Evolutionary conservation across 768 basidiomycete species (phyloP), one percentile per base, ranked within the genome.

Genomic region (Punctularia strigosozonata): DNA sequence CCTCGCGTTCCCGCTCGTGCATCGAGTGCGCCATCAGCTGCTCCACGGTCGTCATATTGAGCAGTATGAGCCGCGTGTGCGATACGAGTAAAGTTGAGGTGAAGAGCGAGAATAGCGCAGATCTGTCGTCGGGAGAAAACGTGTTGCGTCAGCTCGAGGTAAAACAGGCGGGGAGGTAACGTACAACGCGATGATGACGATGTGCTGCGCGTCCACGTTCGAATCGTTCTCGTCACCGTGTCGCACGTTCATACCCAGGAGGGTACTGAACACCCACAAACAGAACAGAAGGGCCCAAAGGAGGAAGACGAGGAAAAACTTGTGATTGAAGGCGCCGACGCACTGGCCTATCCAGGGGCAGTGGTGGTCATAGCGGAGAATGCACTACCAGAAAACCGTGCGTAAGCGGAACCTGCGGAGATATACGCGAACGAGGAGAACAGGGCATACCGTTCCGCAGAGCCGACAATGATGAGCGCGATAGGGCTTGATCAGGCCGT

Each of bases 271-370:
- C 3, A 67, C 68, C 66, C 82, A 92, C 18, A 68, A 42, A 28
- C 73, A 72, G 50, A 75, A 82, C 4, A 80, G 8, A 2, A 62
- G 50, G 0, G 66, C 65, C 63, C 86, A 84, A 49, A 73, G 59
- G 10, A 75, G 64, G 56, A 94, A 92, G 50, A 80, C 83, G 38
- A 91, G 49, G 57, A 97, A 95, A 61, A 85, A 91, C 80, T 89
- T 90, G 47, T 92, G 84, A 53, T 97, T 97, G 26, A 75, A 73
- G 37, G 89, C 91, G 8, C 91, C 91, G 15, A 95, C 87, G 47
- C 91, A 97, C 51, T 90, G 86, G 8, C 91, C 91, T 38, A 97
- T 80, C 91, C 84, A 90, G 36, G 87, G 87, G 59, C 87, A 91
- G 51, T 91, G 88, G 58, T 91, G 87, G 51, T 91, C 87, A 47